Percentiles rank a stretch among this genome's conserved stretches.
These are phyloP conservation scores for Pseudohalonectria lignicola DNA, from an alignment of 2,329 filamentous ascomycete species.

Conservation along the genomic window DNA sequence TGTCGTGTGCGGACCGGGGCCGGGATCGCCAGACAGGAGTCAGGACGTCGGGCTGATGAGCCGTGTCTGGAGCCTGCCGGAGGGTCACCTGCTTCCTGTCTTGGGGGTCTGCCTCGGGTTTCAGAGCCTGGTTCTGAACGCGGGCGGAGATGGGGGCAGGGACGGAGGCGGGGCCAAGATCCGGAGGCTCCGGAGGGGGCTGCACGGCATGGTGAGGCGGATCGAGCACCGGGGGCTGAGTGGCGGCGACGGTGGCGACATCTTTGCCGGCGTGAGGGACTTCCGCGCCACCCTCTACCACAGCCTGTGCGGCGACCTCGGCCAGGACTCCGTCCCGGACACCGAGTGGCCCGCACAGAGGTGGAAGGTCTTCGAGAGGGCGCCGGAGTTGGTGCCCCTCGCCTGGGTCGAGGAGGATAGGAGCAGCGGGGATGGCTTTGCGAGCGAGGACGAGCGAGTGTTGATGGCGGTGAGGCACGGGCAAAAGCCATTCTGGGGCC, in stretches of 20 bases:
- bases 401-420: slow-evolving; percentile 48
- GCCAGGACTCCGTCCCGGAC: slow-evolving; percentile 28
- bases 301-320: slow-evolving; percentile 45
- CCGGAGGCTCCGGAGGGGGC: slow-evolving; percentile 54
- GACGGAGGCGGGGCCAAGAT: slow-evolving; percentile 32
- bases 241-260: slow-evolving; percentile 30
- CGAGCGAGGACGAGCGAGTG: slow-evolving; percentile 33
- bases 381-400: slow-evolving; percentile 42
- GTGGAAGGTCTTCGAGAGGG: slow-evolving; percentile 21
- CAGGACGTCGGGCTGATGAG: slow-evolving; percentile 77
- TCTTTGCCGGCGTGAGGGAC: slow-evolving; percentile 51
- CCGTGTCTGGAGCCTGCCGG: slow-evolving; percentile 58
- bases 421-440: slow-evolving; percentile 25
- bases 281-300: slow-evolving; percentile 72
- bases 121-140: slow-evolving; percentile 63
- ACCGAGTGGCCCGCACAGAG: slow-evolving; percentile 23
- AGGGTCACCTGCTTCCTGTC: slow-evolving; percentile 56
- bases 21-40: slow-evolving; percentile 62
- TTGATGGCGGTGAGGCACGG: slow-evolving; percentile 69
- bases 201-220: slow-evolving; percentile 70
- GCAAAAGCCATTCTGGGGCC: slow-evolving; percentile 65
- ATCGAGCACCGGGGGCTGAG: slow-evolving; percentile 40
- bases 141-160: too few relatives aligned
- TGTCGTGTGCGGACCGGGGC: slow-evolving; percentile 82
- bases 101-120: slow-evolving; percentile 86